Conservation (phyloP, 2,329 filamentous ascomycete species). For the Fusarium bactridioides region DNA sequence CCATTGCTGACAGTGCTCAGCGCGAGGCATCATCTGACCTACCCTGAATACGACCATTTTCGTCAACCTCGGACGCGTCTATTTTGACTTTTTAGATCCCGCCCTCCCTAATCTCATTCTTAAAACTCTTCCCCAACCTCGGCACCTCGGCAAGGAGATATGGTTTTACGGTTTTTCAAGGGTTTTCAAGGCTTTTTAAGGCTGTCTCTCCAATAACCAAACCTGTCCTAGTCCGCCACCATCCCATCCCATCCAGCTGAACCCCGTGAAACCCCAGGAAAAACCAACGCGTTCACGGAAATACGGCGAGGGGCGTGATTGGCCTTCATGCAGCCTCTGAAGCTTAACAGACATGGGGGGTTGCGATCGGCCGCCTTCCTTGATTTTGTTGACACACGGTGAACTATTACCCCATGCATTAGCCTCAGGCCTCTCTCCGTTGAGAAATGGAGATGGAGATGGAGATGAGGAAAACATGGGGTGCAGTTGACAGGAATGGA, state of each 20-base stretch:
- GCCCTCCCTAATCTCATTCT: background rate
- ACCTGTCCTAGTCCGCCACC: background rate
- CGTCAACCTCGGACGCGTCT: background rate
- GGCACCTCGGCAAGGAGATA: background rate
- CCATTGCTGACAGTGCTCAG: background rate
- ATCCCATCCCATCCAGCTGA: background rate
- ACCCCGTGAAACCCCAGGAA: background rate
- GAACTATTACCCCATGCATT: slow-evolving; percentile 24
- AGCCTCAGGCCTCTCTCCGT: background rate
- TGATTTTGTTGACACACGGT: background rate
- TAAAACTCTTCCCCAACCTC: background rate
- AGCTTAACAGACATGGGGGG: background rate
- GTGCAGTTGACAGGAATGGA: slow-evolving; percentile 11
- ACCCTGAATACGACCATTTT: background rate
- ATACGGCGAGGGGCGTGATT: slow-evolving; percentile 15
- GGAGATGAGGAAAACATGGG: slow-evolving; percentile 4
- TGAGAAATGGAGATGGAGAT: background rate
- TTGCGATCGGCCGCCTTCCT: background rate
- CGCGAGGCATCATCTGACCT: background rate
- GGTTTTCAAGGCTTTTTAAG: slow-evolving; percentile 10
- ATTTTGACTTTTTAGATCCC: background rate
- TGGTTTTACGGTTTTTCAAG: background rate
- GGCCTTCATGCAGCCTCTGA: background rate
- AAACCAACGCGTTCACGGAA: background rate
- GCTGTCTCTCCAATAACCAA: background rate